Evolutionary conservation across 441 rosid genomes (phyloP).

Genomic region (Biscutella laevigata): DNA sequence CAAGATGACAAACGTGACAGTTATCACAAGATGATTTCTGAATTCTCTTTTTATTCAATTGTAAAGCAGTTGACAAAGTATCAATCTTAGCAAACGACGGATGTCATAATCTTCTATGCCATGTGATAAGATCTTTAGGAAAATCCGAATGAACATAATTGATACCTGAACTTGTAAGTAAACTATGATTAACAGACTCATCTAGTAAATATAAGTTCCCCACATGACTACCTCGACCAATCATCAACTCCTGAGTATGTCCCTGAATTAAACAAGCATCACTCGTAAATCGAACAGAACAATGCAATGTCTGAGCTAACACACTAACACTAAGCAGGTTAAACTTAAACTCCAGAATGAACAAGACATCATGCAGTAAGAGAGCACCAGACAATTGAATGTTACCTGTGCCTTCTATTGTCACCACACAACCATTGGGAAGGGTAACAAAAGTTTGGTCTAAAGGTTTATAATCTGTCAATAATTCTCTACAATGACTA

Average conservation of each 20-base stretch:
- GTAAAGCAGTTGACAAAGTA: not conserved
- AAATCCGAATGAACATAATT: not conserved
- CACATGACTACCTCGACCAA: not conserved
- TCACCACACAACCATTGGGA: too few species aligned
- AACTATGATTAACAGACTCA: not conserved
- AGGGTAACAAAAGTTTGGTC: too few species aligned
- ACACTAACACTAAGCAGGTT: not conserved
- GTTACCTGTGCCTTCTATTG: too few species aligned
- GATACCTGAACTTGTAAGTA: not conserved
- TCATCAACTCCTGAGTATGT: not conserved
- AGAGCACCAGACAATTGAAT: not conserved
- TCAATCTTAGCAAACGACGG: not conserved
- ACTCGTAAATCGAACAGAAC: not conserved
- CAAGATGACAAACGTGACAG: not conserved
- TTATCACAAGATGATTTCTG: too few species aligned
- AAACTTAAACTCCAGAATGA: not conserved
- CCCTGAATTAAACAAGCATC: not conserved
- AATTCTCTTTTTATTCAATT: not conserved
- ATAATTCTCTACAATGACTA: too few species aligned
- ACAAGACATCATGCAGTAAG: too few species aligned
- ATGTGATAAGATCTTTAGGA: not conserved
- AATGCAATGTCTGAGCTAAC: not conserved
- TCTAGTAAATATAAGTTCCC: too few species aligned
- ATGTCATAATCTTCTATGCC: not conserved
- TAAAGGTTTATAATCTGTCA: too few species aligned